Conservation (phyloP, 176 grass and related monocot genomes). For the Carex myosuroides region DNA sequence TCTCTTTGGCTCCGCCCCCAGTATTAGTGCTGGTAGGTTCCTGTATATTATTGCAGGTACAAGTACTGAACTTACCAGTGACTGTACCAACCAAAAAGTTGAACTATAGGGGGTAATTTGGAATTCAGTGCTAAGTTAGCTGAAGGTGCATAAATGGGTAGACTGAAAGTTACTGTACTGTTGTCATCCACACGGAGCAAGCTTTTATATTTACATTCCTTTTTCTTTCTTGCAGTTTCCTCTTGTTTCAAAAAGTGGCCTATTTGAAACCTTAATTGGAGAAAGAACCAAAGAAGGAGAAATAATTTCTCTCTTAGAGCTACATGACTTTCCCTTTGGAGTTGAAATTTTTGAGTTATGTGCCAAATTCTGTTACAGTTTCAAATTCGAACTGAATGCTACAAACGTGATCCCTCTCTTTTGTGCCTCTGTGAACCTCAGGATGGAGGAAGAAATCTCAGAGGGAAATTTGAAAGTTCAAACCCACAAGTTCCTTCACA, state of each 20-base stretch:
- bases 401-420: constrained; percentile 67
- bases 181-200: neutral
- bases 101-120: neutral
- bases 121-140: neutral
- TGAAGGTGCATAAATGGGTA: neutral
- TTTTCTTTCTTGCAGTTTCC: constrained; percentile 53
- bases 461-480: constrained; percentile 70
- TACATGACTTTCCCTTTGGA: constrained; percentile 62
- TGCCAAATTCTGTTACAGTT: constrained; percentile 83
- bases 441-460: constrained; percentile 79
- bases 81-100: neutral
- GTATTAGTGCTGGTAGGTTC: neutral
- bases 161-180: neutral
- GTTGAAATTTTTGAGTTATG: constrained; percentile 61
- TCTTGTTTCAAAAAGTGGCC: constrained; percentile 83
- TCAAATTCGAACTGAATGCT: constrained; percentile 79
- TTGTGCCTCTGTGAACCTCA: constrained; percentile 60
- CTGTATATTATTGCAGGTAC: neutral
- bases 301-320: constrained; percentile 33
- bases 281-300: constrained; percentile 61
- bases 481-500: constrained; percentile 63
- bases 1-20: neutral
- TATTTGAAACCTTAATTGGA: constrained; percentile 58
- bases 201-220: neutral
- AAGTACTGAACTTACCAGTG: neutral